These are phyloP conservation scores for Leptographium lundbergii DNA, from an alignment of 2,329 filamentous ascomycete species.

Conservation along the genomic window DNA sequence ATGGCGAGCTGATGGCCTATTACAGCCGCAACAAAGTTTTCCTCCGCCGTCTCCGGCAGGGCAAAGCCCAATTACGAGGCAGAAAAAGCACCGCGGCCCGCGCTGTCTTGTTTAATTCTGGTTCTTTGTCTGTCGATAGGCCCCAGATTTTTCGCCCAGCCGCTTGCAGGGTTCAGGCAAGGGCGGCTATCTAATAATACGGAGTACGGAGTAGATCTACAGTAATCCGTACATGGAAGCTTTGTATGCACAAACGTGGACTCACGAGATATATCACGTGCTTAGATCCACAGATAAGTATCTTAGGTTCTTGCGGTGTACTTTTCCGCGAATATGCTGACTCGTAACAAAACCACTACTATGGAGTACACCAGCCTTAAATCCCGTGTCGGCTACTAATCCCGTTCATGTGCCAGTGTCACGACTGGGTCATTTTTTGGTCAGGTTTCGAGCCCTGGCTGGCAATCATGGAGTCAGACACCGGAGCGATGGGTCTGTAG, in stretches of 20 bases:
- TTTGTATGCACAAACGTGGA: background rate
- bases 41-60: background rate
- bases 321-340: no score
- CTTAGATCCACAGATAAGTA: background rate
- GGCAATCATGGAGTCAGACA: background rate
- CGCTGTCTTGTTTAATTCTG: background rate
- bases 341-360: background rate
- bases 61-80: background rate
- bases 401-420: background rate
- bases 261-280: background rate
- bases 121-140: background rate
- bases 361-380: background rate
- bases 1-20: no score
- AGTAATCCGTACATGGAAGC: no score
- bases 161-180: background rate
- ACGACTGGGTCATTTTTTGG: no score
- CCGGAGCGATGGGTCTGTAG: background rate
- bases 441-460: background rate
- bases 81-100: no score
- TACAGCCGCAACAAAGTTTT: background rate
- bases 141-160: background rate
- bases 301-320: no score
- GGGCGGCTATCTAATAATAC: background rate
- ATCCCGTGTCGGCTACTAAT: background rate
- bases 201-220: background rate